Base-by-base conservation (phyloP, 2,329 filamentous ascomycete species). In the Hypoxylon sp. region DNA sequence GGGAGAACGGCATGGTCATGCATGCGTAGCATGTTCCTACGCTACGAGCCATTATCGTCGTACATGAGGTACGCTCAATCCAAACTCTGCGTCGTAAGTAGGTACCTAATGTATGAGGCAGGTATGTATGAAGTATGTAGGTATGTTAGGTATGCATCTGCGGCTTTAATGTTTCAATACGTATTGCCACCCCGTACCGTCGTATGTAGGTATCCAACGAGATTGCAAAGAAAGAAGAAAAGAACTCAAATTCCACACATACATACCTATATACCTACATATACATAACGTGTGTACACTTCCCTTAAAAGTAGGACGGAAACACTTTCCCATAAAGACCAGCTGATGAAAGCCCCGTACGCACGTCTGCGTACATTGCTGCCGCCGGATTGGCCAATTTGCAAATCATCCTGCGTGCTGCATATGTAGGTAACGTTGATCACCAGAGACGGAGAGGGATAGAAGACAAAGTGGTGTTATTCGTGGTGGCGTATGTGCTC, bases 381-480 rank as follows among this genome's bases (percentile, higher is more conserved):
- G 36, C 16, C 14, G 46, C 32, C 18, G 40, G n/a, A 53, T 57
- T 58, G 49, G 60, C 61, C 54, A 64, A 59, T 54, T 26, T 49
- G 5, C 42, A 26, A 22, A 40, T 40, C 36, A 40, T 40, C 48
- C 36, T 33, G 30, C 42, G 14, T 18, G 28, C 46, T 28, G 24
- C 28, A 61, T 49, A 65, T 65, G 63, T 54, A 65, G 61, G 63
- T 54, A 58, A 65, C 63, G 63, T 61, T 61, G 63, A 58, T 57
- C 54, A 58, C 38, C 46, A 51, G 20, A 36, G 28, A 30, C 24
- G 24, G 14, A 49, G n/a, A 18, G n/a, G 2, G 8, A 51, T 5
- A 20, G 48, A 36, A 11, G 3, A 20, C 4, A 32, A 44, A 32
- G 30, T 44, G 30, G 36, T 42, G 50, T 16, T 32, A 16, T 55